These are phyloP conservation scores for Monosporascus sp. DNA, from an alignment of 2,329 filamentous ascomycete species.

Conservation along the genomic window DNA sequence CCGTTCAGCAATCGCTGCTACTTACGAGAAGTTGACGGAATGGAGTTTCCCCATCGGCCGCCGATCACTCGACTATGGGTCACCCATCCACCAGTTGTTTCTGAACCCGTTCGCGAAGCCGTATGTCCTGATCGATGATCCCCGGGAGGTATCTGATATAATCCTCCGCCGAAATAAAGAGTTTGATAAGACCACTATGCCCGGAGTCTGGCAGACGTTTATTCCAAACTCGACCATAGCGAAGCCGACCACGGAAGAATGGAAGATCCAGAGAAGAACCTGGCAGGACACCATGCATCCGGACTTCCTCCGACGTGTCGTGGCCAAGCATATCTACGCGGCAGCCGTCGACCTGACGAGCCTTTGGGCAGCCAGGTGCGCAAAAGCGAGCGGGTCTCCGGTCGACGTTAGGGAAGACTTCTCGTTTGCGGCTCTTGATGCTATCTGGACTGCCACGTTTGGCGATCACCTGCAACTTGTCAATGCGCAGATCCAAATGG, in stretches of 20 bases:
- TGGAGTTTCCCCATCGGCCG: constrained; percentile 1
- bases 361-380: constrained; percentile 9
- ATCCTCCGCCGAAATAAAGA: constrained; percentile 7
- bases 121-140: constrained; percentile 9
- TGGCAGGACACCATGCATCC: constrained; percentile 13
- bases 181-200: constrained; percentile 7
- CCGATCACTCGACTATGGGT: constrained; percentile 5
- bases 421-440: constrained; percentile 11
- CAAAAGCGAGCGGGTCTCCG: background rate
- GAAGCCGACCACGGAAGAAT: constrained; percentile 4
- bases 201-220: constrained; percentile 5
- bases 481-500: constrained; percentile 5
- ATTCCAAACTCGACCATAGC: constrained; percentile 8
- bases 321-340: constrained; percentile 6
- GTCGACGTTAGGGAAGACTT: constrained; percentile 9
- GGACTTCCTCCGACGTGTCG: constrained; percentile 11
- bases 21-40: constrained; percentile 4
- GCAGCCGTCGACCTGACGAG: constrained; percentile 5
- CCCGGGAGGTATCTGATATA: constrained; percentile 9
- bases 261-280: constrained; percentile 7
- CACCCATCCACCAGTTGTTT: constrained; percentile 9
- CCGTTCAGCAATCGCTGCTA: constrained; percentile 5
- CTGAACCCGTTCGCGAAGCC: constrained; percentile 9
- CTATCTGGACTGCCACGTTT: constrained; percentile 11
- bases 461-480: constrained; percentile 8